Evolutionary conservation across 164 flowering plant genomes (phyloP).

Genomic region (Tinospora cordifolia): DNA sequence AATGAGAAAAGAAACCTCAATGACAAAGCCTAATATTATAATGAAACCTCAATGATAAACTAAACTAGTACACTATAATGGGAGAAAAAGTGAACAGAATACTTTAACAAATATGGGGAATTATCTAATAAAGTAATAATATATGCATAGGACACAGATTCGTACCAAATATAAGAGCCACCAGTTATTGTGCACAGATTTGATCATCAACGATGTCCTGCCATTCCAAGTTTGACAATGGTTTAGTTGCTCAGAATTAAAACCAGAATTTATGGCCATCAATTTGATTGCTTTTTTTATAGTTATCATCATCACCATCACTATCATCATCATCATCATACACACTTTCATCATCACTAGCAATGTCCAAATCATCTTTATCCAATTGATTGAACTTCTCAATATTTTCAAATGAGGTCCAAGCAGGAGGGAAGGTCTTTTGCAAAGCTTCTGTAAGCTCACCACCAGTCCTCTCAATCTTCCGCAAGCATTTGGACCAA

Average conservation of each 20-base stretch:
- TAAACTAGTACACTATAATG: too few relatives aligned
- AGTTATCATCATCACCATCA: slow-evolving; percentile 12
- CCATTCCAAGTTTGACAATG: background rate
- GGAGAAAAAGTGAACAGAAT: too few relatives aligned
- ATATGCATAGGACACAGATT: background rate
- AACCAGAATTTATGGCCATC: slow-evolving; percentile 22
- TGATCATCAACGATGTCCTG: background rate
- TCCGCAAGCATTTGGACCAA: slow-evolving; percentile 79
- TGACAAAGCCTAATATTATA: too few relatives aligned
- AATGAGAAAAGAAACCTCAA: too few relatives aligned
- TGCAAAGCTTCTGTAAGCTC: slow-evolving; percentile 83
- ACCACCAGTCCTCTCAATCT: slow-evolving; percentile 82
- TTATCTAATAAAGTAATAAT: too few relatives aligned
- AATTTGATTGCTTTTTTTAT: slow-evolving; percentile 6
- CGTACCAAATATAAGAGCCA: background rate
- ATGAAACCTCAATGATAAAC: too few relatives aligned
- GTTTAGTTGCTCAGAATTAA: slow-evolving; percentile 2
- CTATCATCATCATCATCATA: slow-evolving; percentile 20
- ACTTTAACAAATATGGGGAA: too few relatives aligned
- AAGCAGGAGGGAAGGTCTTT: slow-evolving; percentile 93
- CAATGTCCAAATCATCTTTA: slow-evolving; percentile 24
- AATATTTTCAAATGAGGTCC: slow-evolving; percentile 46
- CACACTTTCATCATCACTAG: slow-evolving; percentile 16
- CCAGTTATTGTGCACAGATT: background rate
- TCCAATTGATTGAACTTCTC: slow-evolving; percentile 16